Conservation (phyloP, 805 yeast species). For the Candida lessepsii region DNA sequence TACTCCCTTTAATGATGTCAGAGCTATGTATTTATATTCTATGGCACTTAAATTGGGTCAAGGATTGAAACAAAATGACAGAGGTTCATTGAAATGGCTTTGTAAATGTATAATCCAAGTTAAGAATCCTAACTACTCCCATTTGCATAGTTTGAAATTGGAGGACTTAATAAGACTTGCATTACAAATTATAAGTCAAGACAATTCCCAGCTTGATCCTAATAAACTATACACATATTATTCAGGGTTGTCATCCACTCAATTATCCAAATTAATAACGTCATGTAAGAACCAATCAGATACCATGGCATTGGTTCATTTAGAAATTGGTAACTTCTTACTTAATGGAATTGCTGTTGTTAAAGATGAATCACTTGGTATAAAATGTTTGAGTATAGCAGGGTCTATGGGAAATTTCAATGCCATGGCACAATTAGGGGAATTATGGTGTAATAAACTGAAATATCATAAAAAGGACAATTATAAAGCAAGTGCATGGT, state of each 20-base stretch:
- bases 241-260: constrained; percentile 21
- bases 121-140: constrained; percentile 19
- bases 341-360: constrained; percentile 56
- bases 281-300: constrained; percentile 40
- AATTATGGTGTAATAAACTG: constrained; percentile 61
- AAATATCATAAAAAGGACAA: constrained; percentile 55
- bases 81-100: constrained; percentile 59
- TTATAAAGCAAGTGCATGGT: constrained; percentile 66
- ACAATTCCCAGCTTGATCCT: constrained; percentile 26
- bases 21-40: constrained; percentile 69
- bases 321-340: constrained; percentile 60
- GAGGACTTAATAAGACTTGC: constrained; percentile 30
- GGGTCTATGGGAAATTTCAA: constrained; percentile 67
- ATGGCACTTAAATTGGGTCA: constrained; percentile 65
- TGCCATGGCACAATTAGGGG: constrained; percentile 69
- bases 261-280: constrained; percentile 26
- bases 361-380: constrained; percentile 56
- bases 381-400: constrained; percentile 59
- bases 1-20: constrained; percentile 51
- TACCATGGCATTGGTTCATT: constrained; percentile 49
- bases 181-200: constrained; percentile 22
- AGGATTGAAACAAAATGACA: constrained; percentile 59
- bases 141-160: constrained; percentile 25
- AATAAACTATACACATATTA: constrained; percentile 23
- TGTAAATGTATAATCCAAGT: constrained; percentile 40